Percentiles rank a stretch among this genome's conserved stretches.
These are phyloP conservation scores for Excoecaria agallocha DNA, from an alignment of 345 rosid species.

Conservation along the genomic window DNA sequence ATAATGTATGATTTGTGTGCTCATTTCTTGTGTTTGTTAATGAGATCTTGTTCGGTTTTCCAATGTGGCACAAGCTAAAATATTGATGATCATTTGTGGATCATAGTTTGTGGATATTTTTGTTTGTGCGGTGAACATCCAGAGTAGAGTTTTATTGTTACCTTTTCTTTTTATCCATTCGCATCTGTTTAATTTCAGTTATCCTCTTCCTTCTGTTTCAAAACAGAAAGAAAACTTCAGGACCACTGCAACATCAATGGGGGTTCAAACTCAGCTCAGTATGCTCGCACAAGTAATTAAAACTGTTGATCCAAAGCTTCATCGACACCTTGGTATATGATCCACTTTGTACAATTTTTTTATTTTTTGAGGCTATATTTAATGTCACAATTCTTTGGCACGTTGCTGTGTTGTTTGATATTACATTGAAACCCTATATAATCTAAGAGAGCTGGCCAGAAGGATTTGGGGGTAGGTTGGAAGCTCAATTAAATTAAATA, in stretches of 20 bases:
- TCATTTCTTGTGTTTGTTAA: neutral
- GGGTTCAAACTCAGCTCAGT: constrained; percentile 85
- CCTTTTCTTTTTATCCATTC: neutral
- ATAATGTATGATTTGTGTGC: neutral
- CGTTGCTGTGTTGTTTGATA: neutral
- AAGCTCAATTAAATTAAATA: neutral
- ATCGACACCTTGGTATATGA: constrained; percentile 77
- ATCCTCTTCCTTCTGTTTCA: constrained; percentile 15
- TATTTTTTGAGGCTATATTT: neutral
- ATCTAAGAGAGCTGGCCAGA: neutral
- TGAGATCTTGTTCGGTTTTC: neutral
- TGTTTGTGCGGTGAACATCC: neutral
- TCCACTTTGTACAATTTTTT: neutral
- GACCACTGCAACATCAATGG: constrained; percentile 62
- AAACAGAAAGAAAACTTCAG: constrained; percentile 89
- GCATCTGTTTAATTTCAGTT: constrained; percentile 11
- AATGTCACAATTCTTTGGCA: constrained; percentile 2
- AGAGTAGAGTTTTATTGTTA: neutral
- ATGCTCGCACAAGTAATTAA: constrained; percentile 79
- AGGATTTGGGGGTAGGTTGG: neutral
- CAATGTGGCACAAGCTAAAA: neutral
- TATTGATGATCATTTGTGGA: neutral
- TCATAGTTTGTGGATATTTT: neutral
- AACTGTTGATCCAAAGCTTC: constrained; percentile 88
- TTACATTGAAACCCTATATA: neutral